phyloP scores from a whole-genome alignment of 768 basidiomycete species.

The Filobasidium wieringae region DNA sequence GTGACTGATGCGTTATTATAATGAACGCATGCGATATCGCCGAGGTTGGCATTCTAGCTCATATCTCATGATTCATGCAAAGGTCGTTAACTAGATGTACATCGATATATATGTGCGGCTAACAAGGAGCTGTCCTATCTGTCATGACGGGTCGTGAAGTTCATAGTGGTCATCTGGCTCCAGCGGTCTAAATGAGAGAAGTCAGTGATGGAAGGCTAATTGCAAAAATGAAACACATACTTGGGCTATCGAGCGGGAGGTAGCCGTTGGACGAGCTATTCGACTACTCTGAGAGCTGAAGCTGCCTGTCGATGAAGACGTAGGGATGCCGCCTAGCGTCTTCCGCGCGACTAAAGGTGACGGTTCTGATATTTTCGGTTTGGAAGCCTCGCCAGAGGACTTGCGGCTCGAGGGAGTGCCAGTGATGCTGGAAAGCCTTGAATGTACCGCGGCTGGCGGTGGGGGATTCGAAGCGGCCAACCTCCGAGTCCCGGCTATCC shows the following conservation, averaged over 20 bases:
- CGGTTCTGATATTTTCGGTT: background rate
- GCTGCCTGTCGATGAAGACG: background rate
- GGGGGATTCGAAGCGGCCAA: background rate
- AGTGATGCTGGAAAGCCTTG: background rate
- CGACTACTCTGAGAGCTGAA: background rate
- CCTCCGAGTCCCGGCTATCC: slow-evolving; percentile 42
- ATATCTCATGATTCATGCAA: no score
- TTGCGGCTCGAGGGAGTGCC: background rate
- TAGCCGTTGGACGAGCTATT: background rate
- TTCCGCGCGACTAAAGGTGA: slow-evolving; percentile 3
- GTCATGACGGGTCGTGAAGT: no score
- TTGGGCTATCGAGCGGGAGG: background rate
- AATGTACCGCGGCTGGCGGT: background rate
- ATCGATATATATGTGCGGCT: no score
- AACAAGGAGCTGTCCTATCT: no score
- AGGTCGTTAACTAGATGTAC: no score
- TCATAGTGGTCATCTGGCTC: no score
- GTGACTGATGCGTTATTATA: no score
- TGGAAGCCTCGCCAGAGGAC: background rate
- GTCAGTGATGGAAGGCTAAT: no score
- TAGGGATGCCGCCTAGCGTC: background rate
- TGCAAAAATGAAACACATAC: no score
- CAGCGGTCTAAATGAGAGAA: no score
- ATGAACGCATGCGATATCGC: no score
- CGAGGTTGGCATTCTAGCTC: no score